Evolutionary conservation across 1,139 yeast species (phyloP).

Genomic region (Yamadazyma atlantica): DNA sequence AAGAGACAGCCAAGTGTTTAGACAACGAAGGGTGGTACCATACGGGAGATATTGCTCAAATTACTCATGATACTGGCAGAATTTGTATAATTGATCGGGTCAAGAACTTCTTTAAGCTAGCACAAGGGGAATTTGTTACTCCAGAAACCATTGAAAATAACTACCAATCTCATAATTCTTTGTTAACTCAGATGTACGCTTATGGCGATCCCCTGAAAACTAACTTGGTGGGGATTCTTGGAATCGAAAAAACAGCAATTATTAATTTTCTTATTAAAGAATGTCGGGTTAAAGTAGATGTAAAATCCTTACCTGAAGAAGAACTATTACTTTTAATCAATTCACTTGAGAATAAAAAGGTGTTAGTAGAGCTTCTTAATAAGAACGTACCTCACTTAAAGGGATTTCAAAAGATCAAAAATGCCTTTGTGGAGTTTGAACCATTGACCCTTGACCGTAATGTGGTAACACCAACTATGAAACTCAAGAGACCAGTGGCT

Average conservation of each 20-base stretch:
- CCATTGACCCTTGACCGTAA: constrained; percentile 66
- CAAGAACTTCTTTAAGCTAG: constrained; percentile 43
- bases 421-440: constrained; percentile 57
- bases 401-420: constrained; percentile 67
- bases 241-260: constrained; percentile 39
- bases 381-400: constrained; percentile 24
- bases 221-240: constrained; percentile 62
- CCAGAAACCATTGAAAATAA: constrained; percentile 44
- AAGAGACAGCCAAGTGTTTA: constrained; percentile 42
- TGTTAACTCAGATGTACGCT: constrained; percentile 33
- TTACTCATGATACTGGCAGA: constrained; percentile 25
- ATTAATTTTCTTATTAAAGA: constrained; percentile 18
- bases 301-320: constrained; percentile 13
- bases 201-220: constrained; percentile 67
- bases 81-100: constrained; percentile 41
- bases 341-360: constrained; percentile 25
- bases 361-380: constrained; percentile 29
- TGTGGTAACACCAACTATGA: constrained; percentile 73
- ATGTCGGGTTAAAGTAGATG: constrained; percentile 16
- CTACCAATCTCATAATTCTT: constrained; percentile 34
- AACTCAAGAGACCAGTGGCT: constrained; percentile 65
- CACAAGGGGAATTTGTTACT: constrained; percentile 46
- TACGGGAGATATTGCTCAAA: constrained; percentile 41
- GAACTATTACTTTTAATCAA: constrained; percentile 29
- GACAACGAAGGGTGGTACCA: constrained; percentile 56